Evolutionary conservation across 2,329 filamentous ascomycete genomes (phyloP).

Genomic region (Spiromastix sp.): DNA sequence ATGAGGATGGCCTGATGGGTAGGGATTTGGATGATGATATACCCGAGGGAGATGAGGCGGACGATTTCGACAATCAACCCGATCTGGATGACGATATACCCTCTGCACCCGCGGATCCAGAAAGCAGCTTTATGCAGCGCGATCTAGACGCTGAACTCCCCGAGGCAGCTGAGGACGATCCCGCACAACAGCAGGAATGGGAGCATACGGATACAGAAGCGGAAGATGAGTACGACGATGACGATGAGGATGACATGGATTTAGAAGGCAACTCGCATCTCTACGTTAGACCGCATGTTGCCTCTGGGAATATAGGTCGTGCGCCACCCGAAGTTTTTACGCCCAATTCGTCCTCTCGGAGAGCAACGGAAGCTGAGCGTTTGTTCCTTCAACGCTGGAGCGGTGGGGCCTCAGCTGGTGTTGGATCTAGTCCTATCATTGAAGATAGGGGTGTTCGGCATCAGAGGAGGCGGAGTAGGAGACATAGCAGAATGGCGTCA

Average conservation of each 20-base stretch:
- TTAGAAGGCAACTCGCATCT: conserved; percentile 1
- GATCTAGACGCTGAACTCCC: conserved; percentile 63
- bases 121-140: conserved; percentile 49
- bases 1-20: conserved; percentile 40
- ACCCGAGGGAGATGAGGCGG: conserved; percentile 46
- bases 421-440: background rate
- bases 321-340: conserved; percentile 18
- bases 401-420: conserved; percentile 12
- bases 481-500: conserved; percentile 28
- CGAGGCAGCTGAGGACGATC: conserved; percentile 39
- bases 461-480: conserved; percentile 21
- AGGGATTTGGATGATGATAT: conserved; percentile 64
- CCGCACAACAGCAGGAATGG: conserved; percentile 49
- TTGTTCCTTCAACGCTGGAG: conserved; percentile 30
- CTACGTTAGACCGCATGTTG: too few relatives aligned
- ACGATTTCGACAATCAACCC: conserved; percentile 33
- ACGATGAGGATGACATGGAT: conserved; percentile 11
- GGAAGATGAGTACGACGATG: conserved; percentile 40
- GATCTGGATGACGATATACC: conserved; percentile 31
- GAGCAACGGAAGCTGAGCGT: conserved; percentile 31
- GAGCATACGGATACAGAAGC: conserved; percentile 71
- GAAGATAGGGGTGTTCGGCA: conserved; percentile 17
- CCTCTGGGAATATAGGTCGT: too few relatives aligned
- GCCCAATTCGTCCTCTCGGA: conserved; percentile 12
- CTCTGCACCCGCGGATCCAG: conserved; percentile 23